phyloP scores from a whole-genome alignment of 805 yeast species.

The Phaffomyces antillensis region DNA sequence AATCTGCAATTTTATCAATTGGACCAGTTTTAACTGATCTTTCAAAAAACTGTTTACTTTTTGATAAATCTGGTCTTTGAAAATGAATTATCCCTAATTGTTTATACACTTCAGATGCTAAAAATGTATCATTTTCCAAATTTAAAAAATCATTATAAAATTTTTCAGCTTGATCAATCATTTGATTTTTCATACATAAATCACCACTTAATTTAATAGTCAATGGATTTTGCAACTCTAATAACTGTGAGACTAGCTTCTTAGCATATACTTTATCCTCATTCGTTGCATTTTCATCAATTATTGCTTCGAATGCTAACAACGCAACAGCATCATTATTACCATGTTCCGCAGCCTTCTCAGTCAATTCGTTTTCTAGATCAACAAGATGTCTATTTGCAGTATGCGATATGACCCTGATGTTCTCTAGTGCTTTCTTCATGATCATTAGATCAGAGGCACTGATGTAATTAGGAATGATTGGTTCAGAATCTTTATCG shows the following conservation, averaged over 20 bases:
- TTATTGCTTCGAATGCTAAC: conserved; percentile 59
- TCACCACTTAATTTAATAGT: conserved; percentile 79
- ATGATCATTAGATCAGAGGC: conserved; percentile 60
- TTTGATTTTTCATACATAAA: conserved; percentile 46
- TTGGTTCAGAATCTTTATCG: conserved; percentile 24
- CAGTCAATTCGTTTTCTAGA: conserved; percentile 69
- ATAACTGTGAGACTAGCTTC: conserved; percentile 47
- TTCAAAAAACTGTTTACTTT: conserved; percentile 54
- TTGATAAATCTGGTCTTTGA: conserved; percentile 39
- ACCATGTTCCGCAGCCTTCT: conserved; percentile 78
- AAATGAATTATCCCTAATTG: conserved; percentile 59
- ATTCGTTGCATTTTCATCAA: conserved; percentile 28
- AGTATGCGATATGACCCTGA: conserved; percentile 54
- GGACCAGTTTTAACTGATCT: conserved; percentile 57
- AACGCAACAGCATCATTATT: conserved; percentile 74
- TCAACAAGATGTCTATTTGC: conserved; percentile 48
- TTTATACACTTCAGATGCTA: conserved; percentile 68
- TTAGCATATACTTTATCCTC: conserved; percentile 64
- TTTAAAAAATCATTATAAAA: conserved; percentile 54
- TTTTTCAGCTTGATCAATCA: conserved; percentile 45
- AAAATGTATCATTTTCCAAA: conserved; percentile 47
- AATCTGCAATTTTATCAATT: conserved; percentile 55
- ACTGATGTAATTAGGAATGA: conserved; percentile 39
- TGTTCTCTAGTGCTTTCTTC: conserved; percentile 56
- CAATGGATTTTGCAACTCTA: conserved; percentile 59